phyloP scores from a whole-genome alignment of 768 basidiomycete genomes.

The Suillus americanus region DNA sequence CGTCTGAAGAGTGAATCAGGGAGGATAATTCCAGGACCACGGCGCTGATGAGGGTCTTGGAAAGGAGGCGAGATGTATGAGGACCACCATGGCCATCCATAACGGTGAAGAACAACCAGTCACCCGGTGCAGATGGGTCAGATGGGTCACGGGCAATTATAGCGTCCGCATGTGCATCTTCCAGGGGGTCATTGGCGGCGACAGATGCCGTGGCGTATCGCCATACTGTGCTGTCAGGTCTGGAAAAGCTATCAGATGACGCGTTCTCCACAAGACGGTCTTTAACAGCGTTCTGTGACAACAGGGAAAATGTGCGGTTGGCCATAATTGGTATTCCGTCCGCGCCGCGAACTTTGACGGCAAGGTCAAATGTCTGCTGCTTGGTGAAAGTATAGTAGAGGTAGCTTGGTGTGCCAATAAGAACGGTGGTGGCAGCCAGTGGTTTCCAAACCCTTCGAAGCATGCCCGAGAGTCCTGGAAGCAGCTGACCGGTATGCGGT shows the following conservation, averaged over 20 bases:
- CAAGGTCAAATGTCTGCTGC: conserved; percentile 57
- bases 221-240: conserved; percentile 64
- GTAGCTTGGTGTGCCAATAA: conserved; percentile 60
- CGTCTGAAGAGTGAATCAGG: conserved; percentile 39
- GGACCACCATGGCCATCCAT: conserved; percentile 91
- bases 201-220: conserved; percentile 77
- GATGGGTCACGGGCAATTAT: conserved; percentile 62
- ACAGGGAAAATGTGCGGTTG: conserved; percentile 51
- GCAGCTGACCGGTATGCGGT: too few species aligned
- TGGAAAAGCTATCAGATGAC: conserved; percentile 41
- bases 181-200: conserved; percentile 86
- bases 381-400: conserved; percentile 49
- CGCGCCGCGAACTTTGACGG: conserved; percentile 49
- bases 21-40: conserved; percentile 73
- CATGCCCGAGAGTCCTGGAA: conserved; percentile 38
- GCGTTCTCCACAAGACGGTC: conserved; percentile 58
- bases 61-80: conserved; percentile 82
- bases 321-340: conserved; percentile 63
- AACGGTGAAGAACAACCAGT: conserved; percentile 82
- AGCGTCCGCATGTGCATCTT: conserved; percentile 80
- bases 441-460: conserved; percentile 70
- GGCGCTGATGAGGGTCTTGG: conserved; percentile 80
- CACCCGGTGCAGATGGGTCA: conserved; percentile 62
- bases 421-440: conserved; percentile 50
- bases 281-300: conserved; percentile 56